Evolutionary conservation across 2,329 filamentous ascomycete genomes (phyloP).

Genomic region (Aureobasidium sp.): DNA sequence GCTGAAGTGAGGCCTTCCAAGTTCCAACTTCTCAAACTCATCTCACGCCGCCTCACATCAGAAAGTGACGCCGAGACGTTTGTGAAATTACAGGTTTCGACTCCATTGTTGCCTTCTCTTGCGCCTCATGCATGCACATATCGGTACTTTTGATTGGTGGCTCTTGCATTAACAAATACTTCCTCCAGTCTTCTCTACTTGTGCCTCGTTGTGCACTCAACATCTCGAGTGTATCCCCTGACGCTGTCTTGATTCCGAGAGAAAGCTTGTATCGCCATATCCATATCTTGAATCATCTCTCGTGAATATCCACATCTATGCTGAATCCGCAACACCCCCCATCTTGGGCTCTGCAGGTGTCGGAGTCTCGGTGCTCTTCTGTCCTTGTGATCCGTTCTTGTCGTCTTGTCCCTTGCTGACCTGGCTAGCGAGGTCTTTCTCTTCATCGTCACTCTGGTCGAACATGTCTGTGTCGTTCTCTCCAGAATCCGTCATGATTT

Average conservation of each 20-base stretch:
- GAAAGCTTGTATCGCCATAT: slow-evolving; percentile 4
- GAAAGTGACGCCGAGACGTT: neutral
- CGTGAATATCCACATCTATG: neutral
- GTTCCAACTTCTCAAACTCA: neutral
- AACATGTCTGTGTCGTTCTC: slow-evolving; percentile 77
- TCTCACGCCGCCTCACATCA: neutral
- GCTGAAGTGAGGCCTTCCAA: neutral
- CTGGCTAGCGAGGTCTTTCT: slow-evolving; percentile 77
- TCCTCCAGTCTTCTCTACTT: neutral
- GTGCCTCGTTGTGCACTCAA: neutral
- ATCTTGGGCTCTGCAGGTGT: slow-evolving; percentile 24
- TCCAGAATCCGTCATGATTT: slow-evolving; percentile 71
- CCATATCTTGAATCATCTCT: slow-evolving; percentile 2
- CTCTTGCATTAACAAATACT: slow-evolving; percentile 4
- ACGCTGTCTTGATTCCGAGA: neutral
- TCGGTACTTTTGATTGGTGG: neutral
- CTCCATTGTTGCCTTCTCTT: neutral
- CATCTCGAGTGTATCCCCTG: neutral
- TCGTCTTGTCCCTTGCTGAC: slow-evolving; percentile 55
- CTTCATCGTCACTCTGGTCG: slow-evolving; percentile 53
- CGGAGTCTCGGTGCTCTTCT: slow-evolving; percentile 13
- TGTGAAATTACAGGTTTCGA: neutral
- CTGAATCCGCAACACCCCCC: slow-evolving; percentile 9
- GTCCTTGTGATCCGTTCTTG: slow-evolving; percentile 22
- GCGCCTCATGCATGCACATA: neutral